Conservation (phyloP, 352 stramenopile genomes). For the Pythium plurisporium region DNA sequence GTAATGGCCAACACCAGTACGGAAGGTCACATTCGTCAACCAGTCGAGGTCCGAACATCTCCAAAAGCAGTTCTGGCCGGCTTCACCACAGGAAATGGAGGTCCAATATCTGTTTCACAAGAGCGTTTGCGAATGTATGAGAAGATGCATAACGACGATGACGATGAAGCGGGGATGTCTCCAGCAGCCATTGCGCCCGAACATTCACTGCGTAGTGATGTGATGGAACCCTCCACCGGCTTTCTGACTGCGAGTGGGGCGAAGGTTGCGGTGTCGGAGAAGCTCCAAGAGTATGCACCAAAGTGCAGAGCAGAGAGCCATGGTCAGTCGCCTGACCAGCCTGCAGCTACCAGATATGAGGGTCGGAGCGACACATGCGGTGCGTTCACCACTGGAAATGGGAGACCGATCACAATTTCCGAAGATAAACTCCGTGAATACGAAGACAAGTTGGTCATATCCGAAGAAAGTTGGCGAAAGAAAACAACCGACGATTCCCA, state of each 20-base stretch:
- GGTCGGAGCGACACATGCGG: too few species aligned
- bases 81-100: constrained; percentile 7
- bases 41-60: not conserved
- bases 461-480: not conserved
- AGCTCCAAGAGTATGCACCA: constrained; percentile 23
- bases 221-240: not conserved
- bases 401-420: not conserved
- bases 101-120: not conserved
- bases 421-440: not conserved
- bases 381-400: not conserved
- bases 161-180: not conserved
- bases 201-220: not conserved
- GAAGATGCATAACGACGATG: constrained; percentile 1
- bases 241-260: constrained; percentile 32
- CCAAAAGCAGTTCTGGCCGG: not conserved
- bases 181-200: not conserved
- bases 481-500: not conserved
- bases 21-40: not conserved
- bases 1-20: not conserved
- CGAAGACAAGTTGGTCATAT: not conserved
- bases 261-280: constrained; percentile 26
- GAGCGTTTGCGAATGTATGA: constrained; percentile 3
- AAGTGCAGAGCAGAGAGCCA: not conserved
- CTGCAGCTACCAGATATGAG: too few species aligned
- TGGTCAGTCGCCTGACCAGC: too few species aligned